Evolutionary conservation across 1,284 basidiomycete species (phyloP).

Genomic region (Lentinula novae-zelandiae): DNA sequence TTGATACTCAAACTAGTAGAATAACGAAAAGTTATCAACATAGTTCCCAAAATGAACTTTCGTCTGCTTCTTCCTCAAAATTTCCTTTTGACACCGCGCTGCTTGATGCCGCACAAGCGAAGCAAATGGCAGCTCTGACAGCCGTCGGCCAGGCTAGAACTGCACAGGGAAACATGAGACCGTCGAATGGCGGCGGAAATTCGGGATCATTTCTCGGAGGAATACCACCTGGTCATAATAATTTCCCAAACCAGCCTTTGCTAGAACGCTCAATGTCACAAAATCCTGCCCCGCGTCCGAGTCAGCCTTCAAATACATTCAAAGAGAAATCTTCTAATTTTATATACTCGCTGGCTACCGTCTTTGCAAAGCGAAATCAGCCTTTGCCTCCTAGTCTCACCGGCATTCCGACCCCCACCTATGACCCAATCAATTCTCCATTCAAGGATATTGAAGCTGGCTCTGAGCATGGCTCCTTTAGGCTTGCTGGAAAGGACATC

Average conservation of each 20-base stretch:
- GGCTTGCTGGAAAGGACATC: constrained; percentile 74
- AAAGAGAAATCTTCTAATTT: constrained; percentile 58
- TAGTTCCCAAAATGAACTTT: constrained; percentile 29
- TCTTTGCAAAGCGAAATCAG: constrained; percentile 49
- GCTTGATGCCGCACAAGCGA: constrained; percentile 53
- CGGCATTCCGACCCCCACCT: constrained; percentile 49
- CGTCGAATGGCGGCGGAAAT: constrained; percentile 41
- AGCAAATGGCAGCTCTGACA: constrained; percentile 73
- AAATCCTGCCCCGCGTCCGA: constrained; percentile 13
- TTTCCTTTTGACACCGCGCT: constrained; percentile 30
- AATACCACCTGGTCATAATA: constrained; percentile 35
- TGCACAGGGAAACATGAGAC: constrained; percentile 34
- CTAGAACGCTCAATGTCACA: constrained; percentile 43
- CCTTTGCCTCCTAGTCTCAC: constrained; percentile 69
- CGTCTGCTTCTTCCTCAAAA: constrained; percentile 19
- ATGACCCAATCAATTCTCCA: constrained; percentile 54
- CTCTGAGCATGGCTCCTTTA: constrained; percentile 56
- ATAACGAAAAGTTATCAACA: not conserved
- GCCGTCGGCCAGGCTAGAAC: constrained; percentile 61
- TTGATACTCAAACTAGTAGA: not conserved
- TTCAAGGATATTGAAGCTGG: constrained; percentile 64
- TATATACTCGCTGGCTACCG: constrained; percentile 49
- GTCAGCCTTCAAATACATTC: constrained; percentile 27
- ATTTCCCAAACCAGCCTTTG: constrained; percentile 38
- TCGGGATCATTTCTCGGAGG: constrained; percentile 52